Base-by-base conservation (phyloP, 768 basidiomycete species). In the Naganishia friedmannii region DNA sequence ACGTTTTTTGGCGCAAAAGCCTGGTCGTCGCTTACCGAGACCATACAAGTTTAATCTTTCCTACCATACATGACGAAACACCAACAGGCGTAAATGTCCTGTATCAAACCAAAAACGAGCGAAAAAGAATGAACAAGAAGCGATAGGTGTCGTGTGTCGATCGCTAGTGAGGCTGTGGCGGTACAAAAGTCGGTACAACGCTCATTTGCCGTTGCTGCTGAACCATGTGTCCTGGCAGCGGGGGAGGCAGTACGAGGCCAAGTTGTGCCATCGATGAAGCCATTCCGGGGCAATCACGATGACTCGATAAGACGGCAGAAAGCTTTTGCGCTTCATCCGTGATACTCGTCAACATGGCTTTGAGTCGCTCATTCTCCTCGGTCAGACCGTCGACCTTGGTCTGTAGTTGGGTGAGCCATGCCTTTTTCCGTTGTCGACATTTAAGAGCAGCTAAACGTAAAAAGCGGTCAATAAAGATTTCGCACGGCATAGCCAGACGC, bases 351-450 rank as follows among this genome's bases (percentile, higher is more conserved):
- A 97, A 88, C 10, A 93, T 93, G 10, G 87, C 85, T 37, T 91
- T 89, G 29, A 99, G 87, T 28, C 92, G 88, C 80, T 98, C 95
- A 82, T 99, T 99, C 82, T 99, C 96, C 73, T 89, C 88, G n/a
- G 86, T 84, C 48, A 99, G 86, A 74, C 84, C 90, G 79, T 99
- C 96, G 82, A 95, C 93, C 77, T 94, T 94, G 48, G 89, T 87
- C 81, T 99, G 96, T 21, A 99, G 85, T 72, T 91, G 89, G 32
- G 88, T 86, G 17, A 98, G 86, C 96, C 96, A 99, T 5, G 93
- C 93, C 82, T 99, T 99, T 83, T 99, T 99, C 70, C 96, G 90
- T 79, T 99, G 96, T 42, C 96, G 92, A 82, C 96, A 99, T 83
- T 98, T 98, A 74, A 98, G 87, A 7, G 96, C 96, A 72, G 96